A percentile compares a stretch with the other conserved stretches of the same genome.
Evolutionary conservation across 208 protist genomes (phyloP).

Genomic region (Wallacemonas rigidus): DNA sequence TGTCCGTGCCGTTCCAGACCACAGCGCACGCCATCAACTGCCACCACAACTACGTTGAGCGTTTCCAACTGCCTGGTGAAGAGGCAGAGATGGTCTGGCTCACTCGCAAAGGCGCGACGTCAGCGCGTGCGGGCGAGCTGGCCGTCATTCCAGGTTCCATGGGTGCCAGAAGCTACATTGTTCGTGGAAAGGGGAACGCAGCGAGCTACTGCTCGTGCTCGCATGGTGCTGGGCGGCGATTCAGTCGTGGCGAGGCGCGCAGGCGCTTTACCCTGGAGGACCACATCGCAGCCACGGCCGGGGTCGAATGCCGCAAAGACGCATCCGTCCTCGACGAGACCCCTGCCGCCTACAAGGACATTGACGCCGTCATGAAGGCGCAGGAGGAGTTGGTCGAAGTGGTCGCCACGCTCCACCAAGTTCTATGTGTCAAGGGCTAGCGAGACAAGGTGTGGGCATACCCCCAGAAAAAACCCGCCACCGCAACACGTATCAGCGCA

Average conservation of each 20-base stretch:
- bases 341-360: conserved; percentile 85
- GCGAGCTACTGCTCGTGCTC: conserved; percentile 79
- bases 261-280: conserved; percentile 80
- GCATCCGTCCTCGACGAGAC: conserved; percentile 83
- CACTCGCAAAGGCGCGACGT: conserved; percentile 88
- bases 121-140: conserved; percentile 64
- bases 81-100: conserved; percentile 68
- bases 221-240: conserved; percentile 81
- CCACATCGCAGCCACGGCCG: conserved; percentile 57
- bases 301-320: conserved; percentile 84
- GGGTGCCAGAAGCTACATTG: conserved; percentile 88
- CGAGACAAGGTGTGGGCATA: not conserved
- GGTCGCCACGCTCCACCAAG: conserved; percentile 63
- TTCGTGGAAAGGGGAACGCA: conserved; percentile 76
- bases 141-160: conserved; percentile 92
- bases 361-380: conserved; percentile 84
- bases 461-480: too few relatives aligned
- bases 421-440: conserved; percentile 90
- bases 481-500: too few relatives aligned
- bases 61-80: conserved; percentile 12
- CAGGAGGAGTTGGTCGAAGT: conserved; percentile 84
- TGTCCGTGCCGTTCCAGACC: conserved; percentile 46
- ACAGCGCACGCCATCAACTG: conserved; percentile 76
- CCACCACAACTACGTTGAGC: conserved; percentile 93
- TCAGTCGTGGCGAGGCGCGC: conserved; percentile 75